Percentiles rank a stretch among this genome's conserved stretches.
Conservation (phyloP, 441 rosid species). For the Pelargonium citronellum region DNA sequence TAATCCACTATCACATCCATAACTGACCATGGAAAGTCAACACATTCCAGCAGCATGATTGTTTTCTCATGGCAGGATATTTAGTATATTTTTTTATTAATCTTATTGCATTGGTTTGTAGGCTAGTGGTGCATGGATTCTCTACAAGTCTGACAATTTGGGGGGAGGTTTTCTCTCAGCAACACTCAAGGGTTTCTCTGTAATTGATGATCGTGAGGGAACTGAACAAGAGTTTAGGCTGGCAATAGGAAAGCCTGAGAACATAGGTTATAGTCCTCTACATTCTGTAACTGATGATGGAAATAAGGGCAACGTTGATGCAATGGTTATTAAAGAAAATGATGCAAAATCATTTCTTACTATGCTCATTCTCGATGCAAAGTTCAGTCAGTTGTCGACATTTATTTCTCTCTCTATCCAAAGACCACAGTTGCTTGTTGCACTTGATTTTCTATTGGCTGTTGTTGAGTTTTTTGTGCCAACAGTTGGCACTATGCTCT, state of each 20-base stretch:
- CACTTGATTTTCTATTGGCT: conserved; percentile 92
- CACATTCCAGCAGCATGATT: neutral
- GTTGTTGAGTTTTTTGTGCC: conserved; percentile 94
- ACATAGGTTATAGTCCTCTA: conserved; percentile 35
- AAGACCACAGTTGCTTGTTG: conserved; percentile 93
- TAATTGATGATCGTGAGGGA: conserved; percentile 90
- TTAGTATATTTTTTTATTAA: neutral
- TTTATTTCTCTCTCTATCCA: conserved; percentile 61
- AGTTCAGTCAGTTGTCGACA: conserved; percentile 59
- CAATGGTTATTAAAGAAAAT: conserved; percentile 29
- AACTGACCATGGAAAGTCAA: too few species aligned
- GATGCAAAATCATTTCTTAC: conserved; percentile 57
- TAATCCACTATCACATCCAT: too few species aligned
- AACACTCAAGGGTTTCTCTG: conserved; percentile 73
- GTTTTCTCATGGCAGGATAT: neutral
- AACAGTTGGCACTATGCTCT: conserved; percentile 55
- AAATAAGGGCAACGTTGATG: conserved; percentile 29
- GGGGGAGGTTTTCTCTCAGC: conserved; percentile 82
- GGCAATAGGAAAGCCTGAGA: conserved; percentile 73
- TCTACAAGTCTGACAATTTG: conserved; percentile 60
- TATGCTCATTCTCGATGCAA: conserved; percentile 91
- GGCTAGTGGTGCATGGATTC: conserved; percentile 84
- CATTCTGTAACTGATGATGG: conserved; percentile 26
- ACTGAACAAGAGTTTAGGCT: conserved; percentile 72
- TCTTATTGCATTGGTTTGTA: conserved; percentile 30